Percentiles rank a stretch among this genome's conserved stretches.
Conservation (phyloP, 1,284 basidiomycete species). For the Coniferiporia sulphurascens region DNA sequence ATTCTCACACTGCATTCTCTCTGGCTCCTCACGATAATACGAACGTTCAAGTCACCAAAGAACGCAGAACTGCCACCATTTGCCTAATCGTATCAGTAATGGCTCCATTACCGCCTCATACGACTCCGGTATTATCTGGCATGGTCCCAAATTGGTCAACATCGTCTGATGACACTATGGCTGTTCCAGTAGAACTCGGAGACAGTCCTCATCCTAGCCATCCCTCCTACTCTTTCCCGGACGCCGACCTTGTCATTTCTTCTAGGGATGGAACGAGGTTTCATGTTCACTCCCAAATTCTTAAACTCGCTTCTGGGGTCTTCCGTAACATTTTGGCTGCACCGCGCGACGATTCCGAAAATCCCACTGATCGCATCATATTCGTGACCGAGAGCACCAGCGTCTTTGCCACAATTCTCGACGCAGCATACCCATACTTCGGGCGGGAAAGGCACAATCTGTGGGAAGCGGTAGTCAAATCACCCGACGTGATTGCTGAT, state of each 20-base stretch:
- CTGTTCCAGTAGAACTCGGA: background rate
- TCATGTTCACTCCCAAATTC: slow-evolving; percentile 35
- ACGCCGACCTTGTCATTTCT: slow-evolving; percentile 36
- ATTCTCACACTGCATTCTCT: no score
- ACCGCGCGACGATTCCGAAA: background rate
- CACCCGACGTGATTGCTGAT: background rate
- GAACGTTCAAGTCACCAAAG: no score
- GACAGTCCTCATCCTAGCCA: background rate
- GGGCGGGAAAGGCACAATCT: background rate
- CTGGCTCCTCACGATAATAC: no score
- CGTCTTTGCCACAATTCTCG: background rate
- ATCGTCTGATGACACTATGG: background rate
- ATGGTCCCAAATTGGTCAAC: no score
- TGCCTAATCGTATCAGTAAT: no score
- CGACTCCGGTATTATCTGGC: no score
- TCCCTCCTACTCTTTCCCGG: background rate
- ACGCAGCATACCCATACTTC: slow-evolving; percentile 3
- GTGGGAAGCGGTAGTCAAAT: background rate
- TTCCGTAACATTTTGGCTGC: slow-evolving; percentile 38
- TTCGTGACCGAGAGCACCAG: background rate
- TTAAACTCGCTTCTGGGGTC: slow-evolving; percentile 37
- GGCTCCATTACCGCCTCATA: no score
- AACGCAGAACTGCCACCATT: no score
- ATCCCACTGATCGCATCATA: background rate
- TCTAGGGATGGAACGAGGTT: slow-evolving; percentile 38